These are phyloP conservation scores for Angomonas deanei DNA, from an alignment of 208 protist species.

Conservation along the genomic window DNA sequence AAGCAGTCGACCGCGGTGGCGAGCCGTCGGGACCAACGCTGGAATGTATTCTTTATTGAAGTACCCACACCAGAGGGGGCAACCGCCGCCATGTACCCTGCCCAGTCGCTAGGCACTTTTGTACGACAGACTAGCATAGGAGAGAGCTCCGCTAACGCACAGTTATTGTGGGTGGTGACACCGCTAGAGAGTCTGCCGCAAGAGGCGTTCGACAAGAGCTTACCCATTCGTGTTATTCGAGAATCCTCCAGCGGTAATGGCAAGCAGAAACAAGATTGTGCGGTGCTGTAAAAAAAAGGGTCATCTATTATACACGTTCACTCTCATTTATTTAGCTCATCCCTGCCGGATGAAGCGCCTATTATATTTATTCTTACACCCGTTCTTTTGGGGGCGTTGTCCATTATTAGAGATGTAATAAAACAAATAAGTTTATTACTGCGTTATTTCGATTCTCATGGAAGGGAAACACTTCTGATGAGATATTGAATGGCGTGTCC, in stretches of 20 bases:
- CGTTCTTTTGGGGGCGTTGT: too few species aligned
- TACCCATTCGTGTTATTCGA: neutral
- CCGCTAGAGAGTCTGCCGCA: neutral
- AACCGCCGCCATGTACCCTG: constrained; percentile 29
- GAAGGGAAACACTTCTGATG: neutral
- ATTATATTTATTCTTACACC: too few species aligned
- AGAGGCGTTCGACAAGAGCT: neutral
- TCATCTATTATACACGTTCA: too few species aligned
- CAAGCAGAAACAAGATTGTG: neutral
- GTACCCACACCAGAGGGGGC: constrained; percentile 24
- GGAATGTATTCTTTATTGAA: constrained; percentile 41
- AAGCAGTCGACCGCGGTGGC: constrained; percentile 28
- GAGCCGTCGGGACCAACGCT: constrained; percentile 13
- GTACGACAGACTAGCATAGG: constrained; percentile 26
- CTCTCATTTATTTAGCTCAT: too few species aligned
- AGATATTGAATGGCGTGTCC: too few species aligned
- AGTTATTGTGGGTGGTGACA: neutral
- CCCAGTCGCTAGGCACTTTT: constrained; percentile 36
- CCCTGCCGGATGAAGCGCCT: too few species aligned
- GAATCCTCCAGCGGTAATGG: neutral
- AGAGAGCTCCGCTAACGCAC: neutral
- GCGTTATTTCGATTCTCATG: too few species aligned
- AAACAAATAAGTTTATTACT: too few species aligned
- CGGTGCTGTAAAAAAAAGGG: neutral
- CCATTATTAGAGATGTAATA: too few species aligned